Evolutionary conservation across 2,329 filamentous ascomycete species (phyloP), one percentile per base, ranked within the genome.

Genomic region (Calonectria hawksworthii): DNA sequence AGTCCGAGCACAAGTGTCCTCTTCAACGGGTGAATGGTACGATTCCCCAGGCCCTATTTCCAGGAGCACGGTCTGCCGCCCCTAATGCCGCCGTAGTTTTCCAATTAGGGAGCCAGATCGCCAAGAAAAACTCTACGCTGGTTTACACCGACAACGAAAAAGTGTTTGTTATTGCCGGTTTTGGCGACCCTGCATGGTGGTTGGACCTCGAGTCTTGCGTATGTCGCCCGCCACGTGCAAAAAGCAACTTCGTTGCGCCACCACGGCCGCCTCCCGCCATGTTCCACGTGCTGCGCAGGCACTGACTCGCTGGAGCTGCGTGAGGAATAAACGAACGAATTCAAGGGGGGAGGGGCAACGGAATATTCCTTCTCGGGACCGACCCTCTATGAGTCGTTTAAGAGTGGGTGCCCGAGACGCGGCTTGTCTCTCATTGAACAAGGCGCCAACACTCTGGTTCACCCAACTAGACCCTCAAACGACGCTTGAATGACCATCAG

Each of bases 1-100:
- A 74, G 72, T 69, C 66, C 72, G 72, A 74, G 72, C 72, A 69
- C 72, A 66, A 51, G 34, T 38, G 71, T 36, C 47, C 26, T 52
- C 50, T 51, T 18, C 56, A 56, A 59, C 28, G 61, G 44, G 32
- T 54, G 54, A 51, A 51, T 74, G 66, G 51, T 70, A 65, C 71
- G 71, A 70, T 41, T 47, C n/a, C 26, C 11, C 50, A 59, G 50
- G 38, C 65, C 65, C 54, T 38, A 47, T 28, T 70, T 70, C 38
- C 41, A 59, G 51, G 50, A 47, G 36, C 26, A 47, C 51, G 30
- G 41, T 13, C 63, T 66, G 26, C 38, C 44, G 32, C 59, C 30
- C 63, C 41, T 38, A 41, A 63, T 41, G 56, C 36, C 11, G 23
- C 56, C 56, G 56, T 41, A 26, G 26, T 16, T 9, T 30, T 63